Base-by-base conservation (phyloP, 2,329 filamentous ascomycete genomes). In the Pseudocercospora pini-densiflorae region DNA sequence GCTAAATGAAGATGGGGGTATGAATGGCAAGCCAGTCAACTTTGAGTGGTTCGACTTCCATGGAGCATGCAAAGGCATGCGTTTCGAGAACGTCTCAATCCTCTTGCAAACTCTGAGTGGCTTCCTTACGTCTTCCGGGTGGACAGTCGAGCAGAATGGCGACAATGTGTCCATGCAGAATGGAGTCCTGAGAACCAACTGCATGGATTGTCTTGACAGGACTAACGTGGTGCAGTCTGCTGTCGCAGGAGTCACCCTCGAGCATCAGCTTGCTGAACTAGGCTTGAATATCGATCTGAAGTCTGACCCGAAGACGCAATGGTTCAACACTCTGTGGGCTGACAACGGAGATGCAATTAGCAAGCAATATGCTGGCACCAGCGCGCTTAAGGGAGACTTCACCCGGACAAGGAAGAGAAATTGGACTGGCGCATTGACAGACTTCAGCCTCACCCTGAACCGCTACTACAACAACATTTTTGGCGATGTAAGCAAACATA, bases 11-110 rank as follows among this genome's bases (percentile, higher is more conserved):
- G 83, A 86, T 49, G 83, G 83, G 6, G 82, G 84, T 4, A 77
- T 84, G 21, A 83, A 87, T 65, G 83, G 81, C 10, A 77, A 80
- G 60, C 77, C 82, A 9, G 80, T 95, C 12, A 85, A 83, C 0
- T 96, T 97, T 74, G 92, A 97, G 76, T 99, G 95, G 95, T 99
- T 98, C 73, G 95, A 99, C 76, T 99, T 99, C 74, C 95, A 98
- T 77, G 86, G 89, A 19, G 92, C 92, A 29, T 98, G 95, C 75
- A 90, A 93, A 16, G 95, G 95, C 0, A 97, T 99, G 94, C 96
- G 93, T 72, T 99, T 98, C 75, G 94, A 98, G 75, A 98, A 98
- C 66, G 94, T 98, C 12, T 91, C 89, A 64, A 83, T 90, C 29
- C 85, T 99, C 1, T 85, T 99, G 61, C 86, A 92, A 55, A 88